Base-by-base conservation (phyloP, 352 stramenopile genomes). In the Lagenidium sp. region DNA sequence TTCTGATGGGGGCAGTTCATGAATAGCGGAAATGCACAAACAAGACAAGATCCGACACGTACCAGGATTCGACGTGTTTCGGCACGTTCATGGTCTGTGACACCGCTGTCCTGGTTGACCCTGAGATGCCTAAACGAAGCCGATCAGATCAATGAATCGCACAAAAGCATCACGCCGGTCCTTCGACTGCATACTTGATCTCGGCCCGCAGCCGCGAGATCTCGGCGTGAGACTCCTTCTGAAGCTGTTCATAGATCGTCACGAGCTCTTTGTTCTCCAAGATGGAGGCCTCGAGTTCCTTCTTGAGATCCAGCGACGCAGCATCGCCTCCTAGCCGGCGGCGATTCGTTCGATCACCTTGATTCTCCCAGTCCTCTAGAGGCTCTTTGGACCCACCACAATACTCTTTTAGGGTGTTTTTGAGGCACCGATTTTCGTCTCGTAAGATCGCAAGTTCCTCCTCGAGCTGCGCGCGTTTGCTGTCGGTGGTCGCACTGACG, bases 211-310 rank as follows among this genome's bases (percentile, higher is more conserved):
- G 51, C 1, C 44, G 49, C n/a, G 59, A 28, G 11, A 69, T 75
- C 36, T 90, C 74, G 3, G 55, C 20, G 0, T 55, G 50, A 6
- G 77, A 80, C 10, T 87, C 66, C 32, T 79, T 66, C 36, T 66
- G 65, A 19, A 81, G 57, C 31, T 85, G 75, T 46, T 90, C 60
- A 40, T 87, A 90, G 16, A 87, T 68, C 0, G 28, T 41, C n/a
- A 85, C 70, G 3, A 90, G 43, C 41, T 90, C 77, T 39, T 83
- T 87, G 53, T 86, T 82, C 40, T 87, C 74, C 20, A 68, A 48
- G 26, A 84, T 68, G 8, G 72, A 84, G 12, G 67, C 45, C 64
- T 88, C 31, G 12, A 44, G 32, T 18, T 84, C 68, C n/a, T 55
- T 57, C 29, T 80, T 62, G 6, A 85, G 31, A 23, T 84, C 61